These are phyloP conservation scores for Pisolithus marmoratus DNA, from an alignment of 768 basidiomycete genomes.

Conservation along the genomic window DNA sequence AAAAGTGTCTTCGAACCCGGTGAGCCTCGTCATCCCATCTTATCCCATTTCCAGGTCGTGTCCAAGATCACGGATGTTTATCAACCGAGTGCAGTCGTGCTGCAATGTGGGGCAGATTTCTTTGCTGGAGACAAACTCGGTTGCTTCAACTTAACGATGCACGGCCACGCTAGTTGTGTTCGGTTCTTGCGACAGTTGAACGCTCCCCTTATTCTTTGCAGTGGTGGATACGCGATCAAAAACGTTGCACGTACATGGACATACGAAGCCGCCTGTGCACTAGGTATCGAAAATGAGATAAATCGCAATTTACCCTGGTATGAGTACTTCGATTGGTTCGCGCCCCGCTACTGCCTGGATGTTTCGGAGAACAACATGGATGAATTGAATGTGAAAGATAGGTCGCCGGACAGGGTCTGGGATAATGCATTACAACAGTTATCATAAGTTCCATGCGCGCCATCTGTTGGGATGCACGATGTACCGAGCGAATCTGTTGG, in stretches of 20 bases:
- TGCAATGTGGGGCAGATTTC: conserved; percentile 97
- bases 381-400: conserved; percentile 79
- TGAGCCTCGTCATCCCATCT: conserved; percentile 33
- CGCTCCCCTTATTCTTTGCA: conserved; percentile 87
- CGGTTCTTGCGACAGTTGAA: conserved; percentile 78
- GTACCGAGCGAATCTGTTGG: conserved; percentile 69
- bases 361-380: conserved; percentile 93
- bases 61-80: conserved; percentile 82
- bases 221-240: conserved; percentile 97
- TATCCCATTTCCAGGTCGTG: conserved; percentile 51
- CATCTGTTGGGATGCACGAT: conserved; percentile 82
- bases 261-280: conserved; percentile 92
- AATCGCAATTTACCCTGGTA: conserved; percentile 80
- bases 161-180: conserved; percentile 93
- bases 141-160: conserved; percentile 93
- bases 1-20: conserved; percentile 88
- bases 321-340: conserved; percentile 96
- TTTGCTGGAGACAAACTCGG: conserved; percentile 93
- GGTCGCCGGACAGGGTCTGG: conserved; percentile 75
- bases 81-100: conserved; percentile 78
- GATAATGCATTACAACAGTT: conserved; percentile 53
- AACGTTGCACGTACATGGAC: conserved; percentile 96
- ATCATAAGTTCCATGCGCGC: conserved; percentile 60
- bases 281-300: conserved; percentile 75
- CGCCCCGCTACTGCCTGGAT: conserved; percentile 89